These are phyloP conservation scores for Saccharomyces hybrid DNA, from an alignment of 1,139 yeast genomes.

Conservation along the genomic window DNA sequence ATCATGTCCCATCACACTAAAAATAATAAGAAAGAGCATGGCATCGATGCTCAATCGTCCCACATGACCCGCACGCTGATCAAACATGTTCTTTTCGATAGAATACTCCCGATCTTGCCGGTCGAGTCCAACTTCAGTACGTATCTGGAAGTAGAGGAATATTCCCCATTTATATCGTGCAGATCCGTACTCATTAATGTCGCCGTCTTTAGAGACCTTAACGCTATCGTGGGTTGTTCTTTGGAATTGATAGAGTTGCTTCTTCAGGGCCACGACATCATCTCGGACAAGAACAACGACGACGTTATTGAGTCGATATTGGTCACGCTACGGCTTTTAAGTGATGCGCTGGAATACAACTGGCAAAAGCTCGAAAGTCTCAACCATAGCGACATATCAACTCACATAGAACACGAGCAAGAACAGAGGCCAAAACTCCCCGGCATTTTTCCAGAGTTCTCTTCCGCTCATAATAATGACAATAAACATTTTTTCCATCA, in stretches of 20 bases:
- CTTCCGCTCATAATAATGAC: constrained; percentile 12
- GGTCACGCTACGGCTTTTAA: constrained; percentile 23
- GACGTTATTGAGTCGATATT: constrained; percentile 22
- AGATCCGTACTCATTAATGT: constrained; percentile 26
- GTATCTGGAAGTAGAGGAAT: constrained; percentile 25
- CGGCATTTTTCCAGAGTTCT: constrained; percentile 21
- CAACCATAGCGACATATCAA: constrained; percentile 3
- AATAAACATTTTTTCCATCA: constrained; percentile 22
- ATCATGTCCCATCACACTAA: not conserved
- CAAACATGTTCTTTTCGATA: constrained; percentile 19
- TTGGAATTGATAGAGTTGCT: constrained; percentile 20
- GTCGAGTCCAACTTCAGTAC: constrained; percentile 17
- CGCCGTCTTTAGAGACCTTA: constrained; percentile 23
- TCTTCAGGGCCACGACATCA: constrained; percentile 16
- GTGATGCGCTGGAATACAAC: constrained; percentile 25
- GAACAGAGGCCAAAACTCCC: constrained; percentile 16
- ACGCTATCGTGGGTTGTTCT: constrained; percentile 17
- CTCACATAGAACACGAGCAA: constrained; percentile 6
- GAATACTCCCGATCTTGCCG: constrained; percentile 21
- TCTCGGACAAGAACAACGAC: constrained; percentile 10
- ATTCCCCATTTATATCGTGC: constrained; percentile 22
- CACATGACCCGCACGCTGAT: constrained; percentile 14
- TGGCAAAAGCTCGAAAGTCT: constrained; percentile 17
- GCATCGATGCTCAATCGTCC: not conserved
- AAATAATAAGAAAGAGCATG: not conserved